These are phyloP conservation scores for Platanthera guangdongensis DNA, from an alignment of 106 monocot genomes.

Conservation along the genomic window DNA sequence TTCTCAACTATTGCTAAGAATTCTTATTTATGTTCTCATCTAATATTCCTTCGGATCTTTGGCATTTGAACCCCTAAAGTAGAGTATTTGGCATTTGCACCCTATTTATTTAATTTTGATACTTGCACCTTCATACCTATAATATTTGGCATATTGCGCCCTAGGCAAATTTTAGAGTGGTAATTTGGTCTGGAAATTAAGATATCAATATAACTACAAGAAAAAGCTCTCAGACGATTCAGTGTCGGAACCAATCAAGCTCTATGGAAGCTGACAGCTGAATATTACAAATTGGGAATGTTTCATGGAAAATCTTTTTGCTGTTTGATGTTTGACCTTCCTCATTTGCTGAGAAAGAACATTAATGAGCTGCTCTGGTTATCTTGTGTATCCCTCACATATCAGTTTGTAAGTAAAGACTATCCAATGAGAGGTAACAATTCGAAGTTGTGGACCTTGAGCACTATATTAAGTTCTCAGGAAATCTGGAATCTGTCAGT, in stretches of 20 bases:
- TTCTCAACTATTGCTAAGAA: too few relatives aligned
- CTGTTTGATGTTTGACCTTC: conserved; percentile 71
- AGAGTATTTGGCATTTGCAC: too few relatives aligned
- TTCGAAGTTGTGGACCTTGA: conserved; percentile 77
- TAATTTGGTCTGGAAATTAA: too few relatives aligned
- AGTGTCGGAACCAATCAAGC: conserved; percentile 49
- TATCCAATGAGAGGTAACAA: conserved; percentile 84
- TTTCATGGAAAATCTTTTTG: conserved; percentile 92
- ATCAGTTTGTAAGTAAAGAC: conserved; percentile 88
- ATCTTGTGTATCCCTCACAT: conserved; percentile 80
- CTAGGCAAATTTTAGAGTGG: too few relatives aligned
- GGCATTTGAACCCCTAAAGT: too few relatives aligned
- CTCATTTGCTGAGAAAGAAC: conserved; percentile 74
- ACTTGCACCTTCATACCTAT: too few relatives aligned
- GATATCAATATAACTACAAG: too few relatives aligned
- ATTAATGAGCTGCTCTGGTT: conserved; percentile 82
- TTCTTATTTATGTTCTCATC: too few relatives aligned
- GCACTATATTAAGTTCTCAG: conserved; percentile 75
- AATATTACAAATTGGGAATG: conserved; percentile 83
- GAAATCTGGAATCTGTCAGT: conserved; percentile 49
- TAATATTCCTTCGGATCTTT: too few relatives aligned
- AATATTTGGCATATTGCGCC: too few relatives aligned
- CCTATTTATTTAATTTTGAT: too few relatives aligned
- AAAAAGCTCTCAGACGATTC: conserved; percentile 27
- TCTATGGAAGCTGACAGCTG: conserved; percentile 63